Conservation (phyloP, 2,329 filamentous ascomycete species). For the Fusarium verticillioides region DNA sequence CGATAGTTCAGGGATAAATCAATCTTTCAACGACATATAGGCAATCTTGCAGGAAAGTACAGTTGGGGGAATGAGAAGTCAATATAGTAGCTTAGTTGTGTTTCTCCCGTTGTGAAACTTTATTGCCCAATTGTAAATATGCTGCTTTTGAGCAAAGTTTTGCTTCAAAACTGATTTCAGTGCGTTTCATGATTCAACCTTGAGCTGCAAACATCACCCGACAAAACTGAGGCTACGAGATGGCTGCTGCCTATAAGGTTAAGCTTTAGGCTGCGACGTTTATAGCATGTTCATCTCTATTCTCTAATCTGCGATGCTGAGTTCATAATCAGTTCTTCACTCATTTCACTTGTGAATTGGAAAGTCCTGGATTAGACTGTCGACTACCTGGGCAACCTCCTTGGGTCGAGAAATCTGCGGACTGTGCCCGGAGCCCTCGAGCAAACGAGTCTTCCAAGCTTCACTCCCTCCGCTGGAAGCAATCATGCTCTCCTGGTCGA, state of each 20-base stretch:
- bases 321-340: too few species aligned
- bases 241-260: too few species aligned
- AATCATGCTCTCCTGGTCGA: background rate
- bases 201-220: too few species aligned
- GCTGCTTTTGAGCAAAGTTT: too few species aligned
- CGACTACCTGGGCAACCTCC: background rate
- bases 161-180: too few species aligned
- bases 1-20: too few species aligned
- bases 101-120: accelerated
- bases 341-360: too few species aligned
- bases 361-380: background rate
- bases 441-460: background rate
- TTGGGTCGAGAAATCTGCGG: background rate
- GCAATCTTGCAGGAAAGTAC: accelerated
- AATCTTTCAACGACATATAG: accelerated
- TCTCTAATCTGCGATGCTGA: background rate
- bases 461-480: background rate
- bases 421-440: background rate
- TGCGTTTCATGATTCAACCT: too few species aligned
- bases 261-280: too few species aligned
- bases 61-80: too few species aligned
- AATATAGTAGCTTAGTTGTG: background rate
- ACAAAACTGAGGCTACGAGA: too few species aligned
- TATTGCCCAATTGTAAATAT: too few species aligned
- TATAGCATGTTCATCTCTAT: accelerated